Percentiles rank a stretch among this genome's conserved stretches.
These are phyloP conservation scores for Ophiostoma ips DNA, from an alignment of 2,329 filamentous ascomycete species.

Conservation along the genomic window DNA sequence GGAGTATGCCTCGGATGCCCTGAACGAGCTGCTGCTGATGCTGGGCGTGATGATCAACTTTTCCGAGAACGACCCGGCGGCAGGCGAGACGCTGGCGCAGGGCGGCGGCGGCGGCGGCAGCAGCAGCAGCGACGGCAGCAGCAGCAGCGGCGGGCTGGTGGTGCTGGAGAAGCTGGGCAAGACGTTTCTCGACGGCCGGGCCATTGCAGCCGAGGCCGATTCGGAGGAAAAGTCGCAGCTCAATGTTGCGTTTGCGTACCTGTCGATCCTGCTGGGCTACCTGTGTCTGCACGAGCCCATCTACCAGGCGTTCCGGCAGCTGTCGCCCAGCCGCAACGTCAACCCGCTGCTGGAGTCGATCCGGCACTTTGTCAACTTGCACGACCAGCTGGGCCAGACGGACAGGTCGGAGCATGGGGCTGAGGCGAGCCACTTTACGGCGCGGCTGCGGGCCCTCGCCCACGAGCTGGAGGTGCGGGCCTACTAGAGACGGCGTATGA, in stretches of 20 bases:
- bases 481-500: too few relatives aligned
- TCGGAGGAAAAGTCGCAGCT: conserved; percentile 61
- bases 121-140: too few relatives aligned
- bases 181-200: conserved; percentile 54
- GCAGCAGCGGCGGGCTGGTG: conserved; percentile 25
- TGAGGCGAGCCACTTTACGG: conserved; percentile 20
- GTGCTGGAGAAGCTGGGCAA: conserved; percentile 39
- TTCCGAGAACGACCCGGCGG: conserved; percentile 58
- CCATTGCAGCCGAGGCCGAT: conserved; percentile 56
- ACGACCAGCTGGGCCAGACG: conserved; percentile 33
- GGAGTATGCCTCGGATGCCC: conserved; percentile 32
- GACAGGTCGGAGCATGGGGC: conserved; percentile 22
- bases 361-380: conserved; percentile 38
- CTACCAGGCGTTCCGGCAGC: conserved; percentile 27
- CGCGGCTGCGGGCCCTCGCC: conserved; percentile 26
- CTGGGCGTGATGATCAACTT: conserved; percentile 81
- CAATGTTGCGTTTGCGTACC: conserved; percentile 75
- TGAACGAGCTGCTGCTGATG: conserved; percentile 63
- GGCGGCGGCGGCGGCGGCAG: too few relatives aligned
- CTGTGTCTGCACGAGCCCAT: conserved; percentile 46
- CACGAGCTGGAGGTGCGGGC: conserved; percentile 22
- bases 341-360: conserved; percentile 36
- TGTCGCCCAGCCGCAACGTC: conserved; percentile 30
- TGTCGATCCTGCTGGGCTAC: conserved; percentile 73
- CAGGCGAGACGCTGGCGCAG: conserved; percentile 33